Conservation (phyloP, 805 yeast genomes). For the Suhomyces kilbournensis region DNA sequence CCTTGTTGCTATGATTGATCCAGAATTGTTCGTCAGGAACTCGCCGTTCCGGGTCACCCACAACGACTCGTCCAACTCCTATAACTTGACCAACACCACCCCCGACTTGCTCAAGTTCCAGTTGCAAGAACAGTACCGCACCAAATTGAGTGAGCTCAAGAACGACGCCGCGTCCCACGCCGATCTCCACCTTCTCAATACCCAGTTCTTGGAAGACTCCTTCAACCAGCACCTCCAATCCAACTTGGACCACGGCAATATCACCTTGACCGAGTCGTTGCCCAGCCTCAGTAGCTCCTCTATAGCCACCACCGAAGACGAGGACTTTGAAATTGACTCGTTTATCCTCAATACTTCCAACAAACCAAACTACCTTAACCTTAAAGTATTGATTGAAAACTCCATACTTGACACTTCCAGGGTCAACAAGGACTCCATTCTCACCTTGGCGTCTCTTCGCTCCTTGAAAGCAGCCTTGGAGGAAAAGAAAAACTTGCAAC, state of each 20-base stretch:
- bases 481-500: constrained; percentile 28
- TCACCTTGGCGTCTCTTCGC: constrained; percentile 28
- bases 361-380: constrained; percentile 34
- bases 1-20: constrained; percentile 33
- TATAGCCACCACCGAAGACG: constrained; percentile 18
- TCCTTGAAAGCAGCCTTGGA: constrained; percentile 26
- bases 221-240: constrained; percentile 35
- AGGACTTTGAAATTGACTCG: constrained; percentile 16
- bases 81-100: constrained; percentile 38
- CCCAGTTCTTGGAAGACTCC: constrained; percentile 26
- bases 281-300: constrained; percentile 15
- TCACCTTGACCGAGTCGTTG: constrained; percentile 9
- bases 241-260: constrained; percentile 25
- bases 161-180: constrained; percentile 2
- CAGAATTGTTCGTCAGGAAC: constrained; percentile 33
- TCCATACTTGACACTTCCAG: constrained; percentile 40
- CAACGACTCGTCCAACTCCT: constrained; percentile 20
- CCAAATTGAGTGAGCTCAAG: constrained; percentile 15
- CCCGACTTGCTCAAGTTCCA: constrained; percentile 43
- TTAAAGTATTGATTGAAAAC: constrained; percentile 45
- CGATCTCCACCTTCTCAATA: constrained; percentile 12
- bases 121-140: constrained; percentile 38
- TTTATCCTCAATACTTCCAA: constrained; percentile 11
- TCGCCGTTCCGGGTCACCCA: constrained; percentile 37
- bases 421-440: constrained; percentile 30